Evolutionary conservation across 306 rosid species (phyloP).

Genomic region (Trichosanthes truncata): DNA sequence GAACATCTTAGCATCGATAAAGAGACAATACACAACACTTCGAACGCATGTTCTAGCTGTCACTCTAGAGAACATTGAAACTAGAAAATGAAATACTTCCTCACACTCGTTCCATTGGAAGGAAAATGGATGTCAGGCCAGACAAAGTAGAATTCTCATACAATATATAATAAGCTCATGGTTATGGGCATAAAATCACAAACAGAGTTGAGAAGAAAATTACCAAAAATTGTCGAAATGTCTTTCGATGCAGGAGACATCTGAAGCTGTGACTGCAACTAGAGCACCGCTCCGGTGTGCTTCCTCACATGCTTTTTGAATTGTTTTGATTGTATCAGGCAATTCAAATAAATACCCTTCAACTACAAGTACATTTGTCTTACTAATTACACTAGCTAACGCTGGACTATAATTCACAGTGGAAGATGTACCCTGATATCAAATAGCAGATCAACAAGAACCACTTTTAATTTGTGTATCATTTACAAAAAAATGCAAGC

Average conservation of each 20-base stretch:
- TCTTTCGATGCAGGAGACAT: slow-evolving; percentile 82
- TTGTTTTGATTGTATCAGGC: slow-evolving; percentile 70
- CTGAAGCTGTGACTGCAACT: slow-evolving; percentile 92
- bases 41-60: background rate
- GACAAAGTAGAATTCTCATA: background rate
- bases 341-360: slow-evolving; percentile 92
- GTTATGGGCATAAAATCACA: background rate
- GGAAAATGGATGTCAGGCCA: background rate
- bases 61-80: background rate
- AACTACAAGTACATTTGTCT: slow-evolving; percentile 69
- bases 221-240: slow-evolving; percentile 89
- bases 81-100: background rate
- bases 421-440: slow-evolving; percentile 83
- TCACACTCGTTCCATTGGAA: background rate
- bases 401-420: slow-evolving; percentile 51
- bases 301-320: slow-evolving; percentile 58
- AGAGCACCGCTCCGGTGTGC: slow-evolving; percentile 69
- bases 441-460: slow-evolving; percentile 21
- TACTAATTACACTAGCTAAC: slow-evolving; percentile 58
- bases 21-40: background rate
- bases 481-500: background rate
- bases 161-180: background rate
- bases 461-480: background rate
- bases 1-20: background rate
- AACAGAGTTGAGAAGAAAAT: background rate